Evolutionary conservation across 768 basidiomycete species (phyloP).

Genomic region (Lentinula detonsa): DNA sequence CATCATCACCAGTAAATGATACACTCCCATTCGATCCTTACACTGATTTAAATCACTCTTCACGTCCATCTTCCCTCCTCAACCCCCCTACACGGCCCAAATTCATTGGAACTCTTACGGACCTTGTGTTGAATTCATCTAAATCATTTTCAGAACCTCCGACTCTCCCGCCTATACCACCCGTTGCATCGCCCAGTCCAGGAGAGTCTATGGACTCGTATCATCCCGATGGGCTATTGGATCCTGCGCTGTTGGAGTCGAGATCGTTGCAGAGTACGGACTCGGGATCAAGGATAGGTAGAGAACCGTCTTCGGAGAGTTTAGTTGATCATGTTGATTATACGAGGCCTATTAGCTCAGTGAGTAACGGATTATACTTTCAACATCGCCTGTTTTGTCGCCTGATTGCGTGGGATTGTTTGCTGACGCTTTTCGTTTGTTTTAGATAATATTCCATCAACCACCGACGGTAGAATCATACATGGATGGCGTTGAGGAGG

Average conservation of each 20-base stretch:
- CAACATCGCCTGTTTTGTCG: too few relatives aligned
- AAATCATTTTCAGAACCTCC: neutral
- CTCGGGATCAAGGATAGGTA: neutral
- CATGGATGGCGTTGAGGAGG: neutral
- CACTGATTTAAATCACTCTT: neutral
- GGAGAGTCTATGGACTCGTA: constrained; percentile 4
- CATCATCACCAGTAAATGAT: neutral
- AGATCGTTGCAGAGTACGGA: neutral
- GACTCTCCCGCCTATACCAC: neutral
- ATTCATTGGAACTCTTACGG: constrained; percentile 1
- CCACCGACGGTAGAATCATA: neutral
- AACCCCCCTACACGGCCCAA: constrained; percentile 3
- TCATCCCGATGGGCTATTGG: neutral
- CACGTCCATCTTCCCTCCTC: neutral
- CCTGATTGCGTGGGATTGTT: neutral
- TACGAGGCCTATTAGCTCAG: constrained; percentile 5
- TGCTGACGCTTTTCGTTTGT: neutral
- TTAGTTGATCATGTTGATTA: constrained; percentile 3
- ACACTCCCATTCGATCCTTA: neutral
- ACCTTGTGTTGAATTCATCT: neutral
- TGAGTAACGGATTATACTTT: neutral
- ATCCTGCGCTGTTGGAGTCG: neutral
- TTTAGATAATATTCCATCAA: neutral
- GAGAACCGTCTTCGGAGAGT: neutral
- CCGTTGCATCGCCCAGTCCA: neutral